These are phyloP conservation scores for Solanum commersonii DNA, from an alignment of 257 asterid genomes.

Conservation along the genomic window DNA sequence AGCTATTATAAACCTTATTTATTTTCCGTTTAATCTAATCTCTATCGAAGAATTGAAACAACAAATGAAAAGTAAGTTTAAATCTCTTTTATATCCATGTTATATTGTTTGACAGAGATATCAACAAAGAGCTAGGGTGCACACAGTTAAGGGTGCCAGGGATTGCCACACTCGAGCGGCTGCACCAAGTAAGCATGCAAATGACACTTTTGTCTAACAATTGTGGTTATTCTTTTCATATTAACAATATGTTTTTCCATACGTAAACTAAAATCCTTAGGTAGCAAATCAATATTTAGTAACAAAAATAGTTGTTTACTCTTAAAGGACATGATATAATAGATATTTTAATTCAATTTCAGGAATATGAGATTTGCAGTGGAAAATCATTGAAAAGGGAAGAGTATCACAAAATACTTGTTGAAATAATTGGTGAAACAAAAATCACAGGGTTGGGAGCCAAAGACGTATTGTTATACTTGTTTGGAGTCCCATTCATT, in stretches of 20 bases:
- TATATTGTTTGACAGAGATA: conserved; percentile 27
- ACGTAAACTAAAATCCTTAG: background rate
- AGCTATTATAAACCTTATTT: background rate
- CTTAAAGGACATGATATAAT: background rate
- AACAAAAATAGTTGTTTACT: background rate
- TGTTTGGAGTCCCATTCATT: conserved; percentile 53
- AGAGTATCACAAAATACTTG: conserved; percentile 52
- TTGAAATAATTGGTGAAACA: conserved; percentile 48
- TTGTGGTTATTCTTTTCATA: background rate
- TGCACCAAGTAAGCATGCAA: conserved; percentile 29
- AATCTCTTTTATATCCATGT: background rate
- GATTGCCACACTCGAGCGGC: conserved; percentile 23
- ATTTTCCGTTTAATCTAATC: background rate
- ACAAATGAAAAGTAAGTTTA: background rate
- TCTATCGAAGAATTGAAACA: background rate
- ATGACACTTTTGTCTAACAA: background rate
- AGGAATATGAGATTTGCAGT: conserved; percentile 47
- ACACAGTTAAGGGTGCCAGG: conserved; percentile 58
- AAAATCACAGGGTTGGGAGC: conserved; percentile 63
- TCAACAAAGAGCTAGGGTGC: conserved; percentile 48
- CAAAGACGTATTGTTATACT: conserved; percentile 53
- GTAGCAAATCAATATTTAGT: background rate
- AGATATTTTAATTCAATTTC: background rate
- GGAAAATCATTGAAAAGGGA: conserved; percentile 41
- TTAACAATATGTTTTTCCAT: background rate